Evolutionary conservation across 2,329 filamentous ascomycete genomes (phyloP), one percentile per base, ranked within the genome.

Genomic region (Ophiostoma australiae): DNA sequence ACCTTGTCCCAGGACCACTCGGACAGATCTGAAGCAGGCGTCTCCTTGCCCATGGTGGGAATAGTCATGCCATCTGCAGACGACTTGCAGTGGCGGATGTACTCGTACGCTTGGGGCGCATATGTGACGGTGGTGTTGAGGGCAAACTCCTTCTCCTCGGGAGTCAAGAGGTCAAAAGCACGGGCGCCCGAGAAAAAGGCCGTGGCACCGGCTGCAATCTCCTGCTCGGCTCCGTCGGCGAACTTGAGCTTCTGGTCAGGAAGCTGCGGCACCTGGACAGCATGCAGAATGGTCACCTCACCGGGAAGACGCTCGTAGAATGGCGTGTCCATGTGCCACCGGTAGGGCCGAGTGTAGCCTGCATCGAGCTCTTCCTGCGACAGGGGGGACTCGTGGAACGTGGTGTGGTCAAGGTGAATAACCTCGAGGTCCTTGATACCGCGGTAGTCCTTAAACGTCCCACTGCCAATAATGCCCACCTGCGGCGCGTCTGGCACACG

Each of bases 241-340:
- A 73, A 74, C n/a, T 41, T 35, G 0, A 74, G 67, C 27, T 63
- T 72, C 69, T 72, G 72, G 23, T 73, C 70, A 0, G 71, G 68
- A 63, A 72, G 65, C 39, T 69, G 90, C 0, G 91, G 91, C 0
- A 93, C 90, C 48, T 84, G 83, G 13, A 93, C 90, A 0, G 91
- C 91, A 71, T 93, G 83, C 23, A 93, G 83, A 1, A 88, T 88
- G 0, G 91, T 93, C 3, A 89, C 90, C 41, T 88, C 84, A 1
- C 91, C 90, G 1, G 91, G 90, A 23, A 91, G 86, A 4, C 92
- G 84, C 23, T 87, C 89, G 76, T 93, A 93, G 6, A 93, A 81
- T 0, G 91, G 90, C 2, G 91, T 90, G 76, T 93, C 91, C 69
- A 93, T 92, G 77, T 93, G 91, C 91, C 91, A 93, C 70, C 91